Percentiles rank a stretch among this genome's conserved stretches.
phyloP scores from a whole-genome alignment of 2,329 filamentous ascomycete genomes.

The Beauveria sp. region DNA sequence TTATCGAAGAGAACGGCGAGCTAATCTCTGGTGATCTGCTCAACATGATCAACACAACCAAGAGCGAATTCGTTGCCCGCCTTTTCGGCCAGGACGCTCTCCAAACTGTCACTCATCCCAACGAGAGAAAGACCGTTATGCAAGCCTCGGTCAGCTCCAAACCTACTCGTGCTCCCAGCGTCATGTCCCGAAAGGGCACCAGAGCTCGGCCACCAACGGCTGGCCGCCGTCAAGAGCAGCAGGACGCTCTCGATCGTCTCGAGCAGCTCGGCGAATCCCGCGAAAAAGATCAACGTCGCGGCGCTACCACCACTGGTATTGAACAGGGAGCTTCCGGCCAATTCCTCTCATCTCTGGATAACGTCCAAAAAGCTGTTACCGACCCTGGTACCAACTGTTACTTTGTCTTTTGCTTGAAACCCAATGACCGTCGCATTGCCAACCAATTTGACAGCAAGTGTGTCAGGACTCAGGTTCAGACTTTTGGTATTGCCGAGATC shows the following conservation, averaged over 20 bases:
- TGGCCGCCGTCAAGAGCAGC: constrained; percentile 29
- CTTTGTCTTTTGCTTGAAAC: constrained; percentile 95
- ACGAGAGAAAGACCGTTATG: constrained; percentile 84
- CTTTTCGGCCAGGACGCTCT: constrained; percentile 95
- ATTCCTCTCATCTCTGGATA: constrained; percentile 82
- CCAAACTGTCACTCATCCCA: constrained; percentile 86
- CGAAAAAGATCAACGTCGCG: constrained; percentile 31
- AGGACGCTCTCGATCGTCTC: constrained; percentile 37
- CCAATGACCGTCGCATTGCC: constrained; percentile 91
- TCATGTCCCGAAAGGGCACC: constrained; percentile 72
- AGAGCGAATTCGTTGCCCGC: constrained; percentile 79
- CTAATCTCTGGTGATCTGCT: constrained; percentile 93
- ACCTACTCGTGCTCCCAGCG: constrained; percentile 83
- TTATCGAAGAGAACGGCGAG: constrained; percentile 94
- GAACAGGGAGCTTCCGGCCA: constrained; percentile 89
- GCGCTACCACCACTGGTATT: constrained; percentile 32
- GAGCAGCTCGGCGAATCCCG: constrained; percentile 43
- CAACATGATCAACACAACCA: constrained; percentile 83
- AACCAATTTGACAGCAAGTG: constrained; percentile 99
- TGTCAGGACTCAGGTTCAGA: constrained; percentile 88
- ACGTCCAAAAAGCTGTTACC: constrained; percentile 79
- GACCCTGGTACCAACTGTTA: constrained; percentile 83
- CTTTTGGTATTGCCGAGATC: constrained; percentile 93
- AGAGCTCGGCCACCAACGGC: constrained; percentile 26
- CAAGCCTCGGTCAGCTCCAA: constrained; percentile 96